Percentiles rank a stretch among this genome's conserved stretches.
These are phyloP conservation scores for Entophlyctis luteolus DNA, from an alignment of 192 early-diverging fungal genomes.

Conservation along the genomic window DNA sequence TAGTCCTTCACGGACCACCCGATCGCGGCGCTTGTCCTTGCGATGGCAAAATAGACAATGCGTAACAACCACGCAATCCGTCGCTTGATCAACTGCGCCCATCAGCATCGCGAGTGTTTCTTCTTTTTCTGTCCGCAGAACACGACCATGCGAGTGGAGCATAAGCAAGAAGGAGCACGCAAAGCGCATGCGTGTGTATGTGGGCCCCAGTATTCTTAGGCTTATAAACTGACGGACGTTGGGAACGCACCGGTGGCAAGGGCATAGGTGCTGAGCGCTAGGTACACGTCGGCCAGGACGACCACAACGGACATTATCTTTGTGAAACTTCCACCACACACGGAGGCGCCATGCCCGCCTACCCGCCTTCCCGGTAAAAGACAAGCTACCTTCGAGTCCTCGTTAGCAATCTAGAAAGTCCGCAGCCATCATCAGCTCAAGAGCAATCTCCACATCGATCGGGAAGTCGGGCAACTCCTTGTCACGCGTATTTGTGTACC, in stretches of 20 bases:
- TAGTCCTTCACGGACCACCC: slow-evolving; percentile 26
- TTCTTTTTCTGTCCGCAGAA: slow-evolving; percentile 31
- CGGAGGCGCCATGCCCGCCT: too few relatives aligned
- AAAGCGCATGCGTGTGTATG: too few relatives aligned
- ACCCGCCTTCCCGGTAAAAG: too few relatives aligned
- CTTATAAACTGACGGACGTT: background rate
- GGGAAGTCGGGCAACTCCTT: slow-evolving; percentile 88
- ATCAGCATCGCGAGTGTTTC: slow-evolving; percentile 39
- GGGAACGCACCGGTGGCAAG: slow-evolving; percentile 18
- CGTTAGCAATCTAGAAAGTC: slow-evolving; percentile 92
- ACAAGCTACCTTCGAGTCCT: too few relatives aligned
- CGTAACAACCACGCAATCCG: slow-evolving; percentile 13
- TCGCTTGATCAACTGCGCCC: slow-evolving; percentile 1
- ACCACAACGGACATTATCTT: background rate
- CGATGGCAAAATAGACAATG: slow-evolving; percentile 34
- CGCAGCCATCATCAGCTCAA: slow-evolving; percentile 91
- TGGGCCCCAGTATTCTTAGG: background rate
- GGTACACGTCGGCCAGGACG: slow-evolving; percentile 20
- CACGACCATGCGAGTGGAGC: too few relatives aligned
- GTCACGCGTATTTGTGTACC: slow-evolving; percentile 56
- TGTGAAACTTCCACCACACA: too few relatives aligned
- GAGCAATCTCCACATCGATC: slow-evolving; percentile 79
- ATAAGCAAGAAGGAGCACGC: too few relatives aligned
- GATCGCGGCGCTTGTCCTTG: slow-evolving; percentile 48
- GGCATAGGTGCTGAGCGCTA: slow-evolving; percentile 17